phyloP scores from a whole-genome alignment of 2,329 filamentous ascomycete genomes.

The Cercospora sp. region DNA sequence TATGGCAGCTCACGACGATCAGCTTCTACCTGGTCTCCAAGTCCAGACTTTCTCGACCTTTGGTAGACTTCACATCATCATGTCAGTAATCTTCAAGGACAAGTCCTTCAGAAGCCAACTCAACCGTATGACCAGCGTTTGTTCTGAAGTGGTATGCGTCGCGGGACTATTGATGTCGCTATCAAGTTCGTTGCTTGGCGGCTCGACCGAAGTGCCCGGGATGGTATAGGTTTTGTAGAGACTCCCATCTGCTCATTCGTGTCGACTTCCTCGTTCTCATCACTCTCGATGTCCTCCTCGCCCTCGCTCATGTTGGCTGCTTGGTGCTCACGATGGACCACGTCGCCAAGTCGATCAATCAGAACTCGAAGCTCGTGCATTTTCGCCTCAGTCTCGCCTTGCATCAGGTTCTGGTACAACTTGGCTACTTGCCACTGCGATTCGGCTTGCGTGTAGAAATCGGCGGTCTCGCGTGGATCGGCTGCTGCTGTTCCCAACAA shows the following conservation, averaged over 20 bases:
- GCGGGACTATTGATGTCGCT: too few species aligned
- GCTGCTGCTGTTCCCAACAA: background rate
- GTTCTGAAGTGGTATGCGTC: background rate
- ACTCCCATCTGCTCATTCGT: background rate
- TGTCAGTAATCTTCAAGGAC: background rate
- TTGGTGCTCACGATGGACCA: background rate
- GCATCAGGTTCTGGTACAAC: background rate
- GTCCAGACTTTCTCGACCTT: background rate
- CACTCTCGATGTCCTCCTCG: background rate
- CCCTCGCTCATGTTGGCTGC: background rate
- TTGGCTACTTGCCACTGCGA: background rate
- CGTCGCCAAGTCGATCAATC: background rate
- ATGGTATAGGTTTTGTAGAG: background rate
- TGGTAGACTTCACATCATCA: background rate
- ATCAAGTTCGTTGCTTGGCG: background rate
- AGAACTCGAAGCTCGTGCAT: background rate
- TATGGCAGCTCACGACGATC: background rate
- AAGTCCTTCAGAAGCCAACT: background rate
- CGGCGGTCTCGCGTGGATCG: background rate
- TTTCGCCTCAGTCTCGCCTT: background rate
- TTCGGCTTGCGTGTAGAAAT: background rate
- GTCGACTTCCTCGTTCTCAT: background rate
- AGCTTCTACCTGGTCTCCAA: background rate
- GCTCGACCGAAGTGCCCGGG: background rate
- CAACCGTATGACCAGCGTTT: background rate